phyloP scores from a whole-genome alignment of 768 basidiomycete species.

The Lactarius tabidus region DNA sequence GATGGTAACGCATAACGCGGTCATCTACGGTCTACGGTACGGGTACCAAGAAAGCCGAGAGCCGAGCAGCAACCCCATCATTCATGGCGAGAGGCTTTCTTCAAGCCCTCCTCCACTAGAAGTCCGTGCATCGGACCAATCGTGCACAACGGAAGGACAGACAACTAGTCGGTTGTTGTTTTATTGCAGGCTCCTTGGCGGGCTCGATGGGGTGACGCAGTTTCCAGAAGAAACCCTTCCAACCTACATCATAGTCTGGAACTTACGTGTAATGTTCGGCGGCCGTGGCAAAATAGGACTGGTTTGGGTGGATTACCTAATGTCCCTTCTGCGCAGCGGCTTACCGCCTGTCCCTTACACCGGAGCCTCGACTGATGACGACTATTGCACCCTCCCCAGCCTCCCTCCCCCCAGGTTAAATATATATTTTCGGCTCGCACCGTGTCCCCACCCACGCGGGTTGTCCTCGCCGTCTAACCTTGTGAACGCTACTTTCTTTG shows the following conservation, averaged over 20 bases:
- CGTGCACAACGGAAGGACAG: background rate
- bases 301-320: background rate
- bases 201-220: background rate
- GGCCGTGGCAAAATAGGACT: slow-evolving; percentile 14
- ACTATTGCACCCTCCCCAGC: background rate
- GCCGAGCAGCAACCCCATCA: no score
- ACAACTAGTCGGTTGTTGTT: slow-evolving; percentile 5
- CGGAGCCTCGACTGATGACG: background rate
- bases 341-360: slow-evolving; percentile 21
- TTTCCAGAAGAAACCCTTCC: slow-evolving; percentile 11
- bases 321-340: slow-evolving; percentile 20
- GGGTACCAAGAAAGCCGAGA: background rate
- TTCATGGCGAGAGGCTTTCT: no score
- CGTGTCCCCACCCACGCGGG: background rate
- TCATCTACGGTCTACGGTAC: no score
- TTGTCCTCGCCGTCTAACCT: background rate
- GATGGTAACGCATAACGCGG: slow-evolving; percentile 4
- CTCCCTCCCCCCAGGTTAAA: background rate
- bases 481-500: background rate
- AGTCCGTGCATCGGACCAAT: slow-evolving; percentile 19
- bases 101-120: slow-evolving; percentile 1
- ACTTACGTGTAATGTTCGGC: slow-evolving; percentile 14
- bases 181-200: background rate
- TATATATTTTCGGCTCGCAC: background rate
- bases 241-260: slow-evolving; percentile 4